Conservation (phyloP, 192 early-diverging fungal genomes). For the Coemansia sp. region DNA sequence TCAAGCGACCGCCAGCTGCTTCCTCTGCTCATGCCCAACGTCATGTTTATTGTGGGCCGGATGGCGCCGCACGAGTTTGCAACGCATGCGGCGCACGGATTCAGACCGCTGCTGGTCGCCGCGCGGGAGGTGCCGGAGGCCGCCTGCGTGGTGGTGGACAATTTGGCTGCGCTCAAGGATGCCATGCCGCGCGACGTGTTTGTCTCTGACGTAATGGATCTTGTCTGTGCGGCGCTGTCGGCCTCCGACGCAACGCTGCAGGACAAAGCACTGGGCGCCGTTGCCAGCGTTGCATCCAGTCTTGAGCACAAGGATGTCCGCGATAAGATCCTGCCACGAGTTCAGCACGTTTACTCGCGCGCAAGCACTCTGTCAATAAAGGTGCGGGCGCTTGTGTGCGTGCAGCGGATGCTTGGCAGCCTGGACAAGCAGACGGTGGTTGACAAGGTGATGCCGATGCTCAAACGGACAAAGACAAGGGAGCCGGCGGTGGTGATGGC, state of each 20-base stretch:
- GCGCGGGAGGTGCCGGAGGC: conserved; percentile 65
- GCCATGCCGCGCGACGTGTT: conserved; percentile 64
- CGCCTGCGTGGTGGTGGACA: conserved; percentile 64
- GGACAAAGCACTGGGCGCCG: conserved; percentile 65
- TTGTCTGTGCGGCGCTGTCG: conserved; percentile 69
- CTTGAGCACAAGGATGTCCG: conserved; percentile 67
- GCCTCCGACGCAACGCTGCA: conserved; percentile 58
- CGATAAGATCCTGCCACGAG: conserved; percentile 66
- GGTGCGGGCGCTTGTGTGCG: conserved; percentile 66
- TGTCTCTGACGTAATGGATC: conserved; percentile 65
- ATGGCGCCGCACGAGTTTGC: conserved; percentile 65
- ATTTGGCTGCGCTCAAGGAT: conserved; percentile 64
- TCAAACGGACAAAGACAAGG: conserved; percentile 72
- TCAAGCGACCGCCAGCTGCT: conserved; percentile 72
- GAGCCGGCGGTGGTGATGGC: conserved; percentile 79
- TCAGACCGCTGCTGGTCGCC: conserved; percentile 61
- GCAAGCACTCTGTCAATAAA: conserved; percentile 71
- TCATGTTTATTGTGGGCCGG: conserved; percentile 69
- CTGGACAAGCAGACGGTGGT: conserved; percentile 70
- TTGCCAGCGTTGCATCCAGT: conserved; percentile 58
- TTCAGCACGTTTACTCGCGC: conserved; percentile 70
- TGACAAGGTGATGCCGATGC: conserved; percentile 75
- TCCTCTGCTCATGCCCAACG: conserved; percentile 73
- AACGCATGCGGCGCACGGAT: conserved; percentile 58
- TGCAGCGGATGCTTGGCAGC: conserved; percentile 66